phyloP scores from a whole-genome alignment of 73 alveolate genomes.

The Paraurostyla sp. region DNA sequence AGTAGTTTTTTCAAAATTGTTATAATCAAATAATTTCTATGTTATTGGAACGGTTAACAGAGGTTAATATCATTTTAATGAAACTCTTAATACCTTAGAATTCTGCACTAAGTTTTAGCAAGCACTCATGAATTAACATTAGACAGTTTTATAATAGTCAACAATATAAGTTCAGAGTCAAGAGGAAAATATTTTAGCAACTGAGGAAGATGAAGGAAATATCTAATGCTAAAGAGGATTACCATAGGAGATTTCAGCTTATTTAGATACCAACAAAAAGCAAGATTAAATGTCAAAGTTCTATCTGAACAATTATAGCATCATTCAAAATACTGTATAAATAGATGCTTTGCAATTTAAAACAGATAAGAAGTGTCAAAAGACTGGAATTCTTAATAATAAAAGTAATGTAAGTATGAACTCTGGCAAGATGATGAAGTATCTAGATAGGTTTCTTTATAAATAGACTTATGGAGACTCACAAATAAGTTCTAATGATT shows the following conservation, averaged over 20 bases:
- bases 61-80: neutral
- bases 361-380: neutral
- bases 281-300: constrained; percentile 7
- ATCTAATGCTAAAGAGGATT: neutral
- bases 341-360: neutral
- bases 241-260: constrained; percentile 41
- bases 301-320: neutral
- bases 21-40: neutral
- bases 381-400: neutral
- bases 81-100: constrained; percentile 32
- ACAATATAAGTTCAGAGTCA: neutral
- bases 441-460: constrained; percentile 1
- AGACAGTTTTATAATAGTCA: neutral
- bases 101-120: constrained; percentile 36
- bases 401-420: neutral
- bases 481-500: neutral
- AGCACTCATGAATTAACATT: neutral
- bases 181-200: constrained; percentile 10
- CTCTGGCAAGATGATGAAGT: constrained; percentile 26
- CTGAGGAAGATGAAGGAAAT: neutral
- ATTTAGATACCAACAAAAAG: neutral
- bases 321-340: neutral
- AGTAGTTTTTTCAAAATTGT: constrained; percentile 18
- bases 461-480: neutral
- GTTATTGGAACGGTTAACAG: neutral